A percentile compares a stretch with the other conserved stretches of the same genome.
Evolutionary conservation across 2,329 filamentous ascomycete genomes (phyloP).

Genomic region (Bipolaris bicolor): DNA sequence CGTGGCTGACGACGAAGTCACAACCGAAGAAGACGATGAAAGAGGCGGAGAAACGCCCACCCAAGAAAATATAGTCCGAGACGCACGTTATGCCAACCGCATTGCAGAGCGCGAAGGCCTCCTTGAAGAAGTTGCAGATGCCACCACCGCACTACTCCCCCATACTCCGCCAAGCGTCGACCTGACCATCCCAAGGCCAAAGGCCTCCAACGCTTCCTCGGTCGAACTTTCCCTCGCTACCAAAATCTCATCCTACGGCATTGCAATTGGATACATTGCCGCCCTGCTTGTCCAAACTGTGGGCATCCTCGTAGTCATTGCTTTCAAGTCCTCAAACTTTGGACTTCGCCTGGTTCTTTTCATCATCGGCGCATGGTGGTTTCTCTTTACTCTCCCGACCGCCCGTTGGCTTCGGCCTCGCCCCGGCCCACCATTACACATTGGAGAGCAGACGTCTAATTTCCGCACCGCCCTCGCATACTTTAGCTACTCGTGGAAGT

Average conservation of each 20-base stretch:
- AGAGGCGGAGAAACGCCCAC: constrained; percentile 19
- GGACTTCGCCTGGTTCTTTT: constrained; percentile 87
- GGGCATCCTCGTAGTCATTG: constrained; percentile 73
- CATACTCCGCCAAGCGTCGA: constrained; percentile 29
- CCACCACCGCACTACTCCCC: constrained; percentile 48
- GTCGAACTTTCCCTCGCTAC: constrained; percentile 82
- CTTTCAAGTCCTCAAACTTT: constrained; percentile 73
- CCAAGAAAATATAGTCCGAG: constrained; percentile 28
- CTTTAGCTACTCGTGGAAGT: constrained; percentile 82
- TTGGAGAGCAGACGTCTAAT: constrained; percentile 33
- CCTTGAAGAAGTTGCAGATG: constrained; percentile 40
- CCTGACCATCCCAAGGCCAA: constrained; percentile 39
- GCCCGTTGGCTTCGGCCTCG: constrained; percentile 86
- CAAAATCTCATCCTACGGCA: constrained; percentile 87
- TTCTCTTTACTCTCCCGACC: constrained; percentile 85
- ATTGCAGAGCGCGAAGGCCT: constrained; percentile 34
- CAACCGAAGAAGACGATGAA: constrained; percentile 21
- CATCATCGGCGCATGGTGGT: constrained; percentile 90
- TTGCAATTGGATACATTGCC: constrained; percentile 91
- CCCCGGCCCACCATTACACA: constrained; percentile 75
- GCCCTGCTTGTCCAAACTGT: constrained; percentile 83
- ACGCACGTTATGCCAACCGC: constrained; percentile 37
- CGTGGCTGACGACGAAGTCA: neutral
- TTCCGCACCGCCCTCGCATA: constrained; percentile 69
- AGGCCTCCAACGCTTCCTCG: constrained; percentile 54